Evolutionary conservation across 1,139 yeast species (phyloP).

Genomic region (Suhomyces wounanorum): DNA sequence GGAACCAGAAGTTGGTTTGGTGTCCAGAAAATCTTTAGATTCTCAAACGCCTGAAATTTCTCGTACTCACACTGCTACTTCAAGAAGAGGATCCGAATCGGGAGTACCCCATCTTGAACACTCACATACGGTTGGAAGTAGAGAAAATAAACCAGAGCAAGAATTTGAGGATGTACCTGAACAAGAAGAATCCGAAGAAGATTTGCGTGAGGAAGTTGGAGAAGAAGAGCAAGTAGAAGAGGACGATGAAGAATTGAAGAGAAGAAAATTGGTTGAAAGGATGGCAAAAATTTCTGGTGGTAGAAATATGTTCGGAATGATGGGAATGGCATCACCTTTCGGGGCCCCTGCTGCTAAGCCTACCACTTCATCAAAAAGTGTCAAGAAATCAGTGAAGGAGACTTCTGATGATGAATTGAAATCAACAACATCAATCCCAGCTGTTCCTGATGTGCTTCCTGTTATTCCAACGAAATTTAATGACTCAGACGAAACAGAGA

Average conservation of each 20-base stretch:
- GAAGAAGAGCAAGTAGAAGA: conserved; percentile 27
- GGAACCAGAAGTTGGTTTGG: conserved; percentile 1
- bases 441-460: conserved; percentile 40
- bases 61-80: conserved; percentile 1
- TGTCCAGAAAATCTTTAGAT: conserved; percentile 4
- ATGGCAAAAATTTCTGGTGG: conserved; percentile 97
- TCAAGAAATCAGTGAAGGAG: conserved; percentile 2
- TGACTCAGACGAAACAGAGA: neutral
- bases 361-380: conserved; percentile 12
- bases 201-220: conserved; percentile 3
- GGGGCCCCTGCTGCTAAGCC: conserved; percentile 40
- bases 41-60: conserved; percentile 3
- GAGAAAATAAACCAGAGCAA: neutral
- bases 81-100: conserved; percentile 6
- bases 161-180: conserved; percentile 6
- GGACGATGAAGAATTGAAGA: conserved; percentile 77
- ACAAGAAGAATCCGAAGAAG: neutral
- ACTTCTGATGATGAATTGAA: neutral
- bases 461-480: conserved; percentile 24
- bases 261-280: conserved; percentile 81
- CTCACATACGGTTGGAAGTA: conserved; percentile 8
- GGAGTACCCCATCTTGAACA: conserved; percentile 4
- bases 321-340: conserved; percentile 65
- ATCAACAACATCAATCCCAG: conserved; percentile 47
- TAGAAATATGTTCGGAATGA: conserved; percentile 84